Conservation (phyloP, 768 basidiomycete species). For the Mycena chlorophos region DNA sequence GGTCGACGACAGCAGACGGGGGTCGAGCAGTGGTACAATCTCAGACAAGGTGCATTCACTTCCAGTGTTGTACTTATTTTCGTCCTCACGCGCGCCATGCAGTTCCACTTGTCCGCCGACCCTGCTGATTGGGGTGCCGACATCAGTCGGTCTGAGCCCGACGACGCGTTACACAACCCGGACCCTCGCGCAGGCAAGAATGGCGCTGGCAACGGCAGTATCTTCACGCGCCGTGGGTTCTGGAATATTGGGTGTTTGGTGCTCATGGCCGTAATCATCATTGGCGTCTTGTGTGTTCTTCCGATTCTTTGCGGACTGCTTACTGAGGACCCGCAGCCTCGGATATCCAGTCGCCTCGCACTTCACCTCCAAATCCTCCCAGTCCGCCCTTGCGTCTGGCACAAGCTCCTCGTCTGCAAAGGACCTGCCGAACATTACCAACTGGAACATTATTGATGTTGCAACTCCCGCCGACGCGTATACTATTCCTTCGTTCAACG, state of each 20-base stretch:
- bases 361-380: background rate
- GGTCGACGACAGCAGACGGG: too few species aligned
- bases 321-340: background rate
- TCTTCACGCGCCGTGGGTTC: constrained; percentile 12
- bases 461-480: too few species aligned
- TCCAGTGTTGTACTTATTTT: too few species aligned
- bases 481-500: background rate
- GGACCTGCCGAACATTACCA: constrained; percentile 28
- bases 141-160: background rate
- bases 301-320: background rate
- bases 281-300: constrained; percentile 12
- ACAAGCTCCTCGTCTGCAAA: constrained; percentile 6
- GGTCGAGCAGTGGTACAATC: too few species aligned
- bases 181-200: constrained; percentile 7
- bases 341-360: background rate
- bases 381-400: background rate
- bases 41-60: too few species aligned
- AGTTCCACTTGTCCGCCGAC: background rate
- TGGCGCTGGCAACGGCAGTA: background rate
- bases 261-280: background rate
- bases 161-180: constrained; percentile 18
- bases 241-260: constrained; percentile 15
- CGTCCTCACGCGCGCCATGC: too few species aligned
- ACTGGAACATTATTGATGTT: constrained; percentile 56
- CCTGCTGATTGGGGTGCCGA: background rate